phyloP scores from a whole-genome alignment of 345 rosid genomes.

The Pistacia vera region DNA sequence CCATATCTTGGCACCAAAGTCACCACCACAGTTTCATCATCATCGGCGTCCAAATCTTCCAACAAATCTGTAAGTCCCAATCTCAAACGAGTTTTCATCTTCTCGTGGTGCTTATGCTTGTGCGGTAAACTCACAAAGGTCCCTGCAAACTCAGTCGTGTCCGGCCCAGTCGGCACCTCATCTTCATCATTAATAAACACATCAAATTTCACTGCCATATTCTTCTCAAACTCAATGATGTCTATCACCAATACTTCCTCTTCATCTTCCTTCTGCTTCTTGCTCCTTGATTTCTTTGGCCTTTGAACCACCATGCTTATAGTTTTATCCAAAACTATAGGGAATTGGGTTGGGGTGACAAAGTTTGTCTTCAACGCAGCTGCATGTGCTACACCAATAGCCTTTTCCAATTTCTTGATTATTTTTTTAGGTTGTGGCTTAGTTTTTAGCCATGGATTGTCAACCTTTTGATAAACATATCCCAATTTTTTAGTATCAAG shows the following conservation, averaged over 20 bases:
- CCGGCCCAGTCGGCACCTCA: conserved; percentile 28
- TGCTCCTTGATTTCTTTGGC: conserved; percentile 51
- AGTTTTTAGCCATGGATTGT: conserved; percentile 52
- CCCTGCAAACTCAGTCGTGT: conserved; percentile 57
- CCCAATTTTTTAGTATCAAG: conserved; percentile 39
- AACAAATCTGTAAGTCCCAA: conserved; percentile 50
- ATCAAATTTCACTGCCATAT: conserved; percentile 45
- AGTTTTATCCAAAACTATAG: conserved; percentile 32
- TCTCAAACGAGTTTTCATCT: conserved; percentile 36
- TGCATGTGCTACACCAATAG: conserved; percentile 33
- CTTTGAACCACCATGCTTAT: conserved; percentile 38
- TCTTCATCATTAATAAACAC: conserved; percentile 54
- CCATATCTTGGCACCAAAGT: conserved; percentile 51
- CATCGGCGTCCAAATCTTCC: conserved; percentile 55
- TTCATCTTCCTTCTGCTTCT: conserved; percentile 53
- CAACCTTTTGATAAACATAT: conserved; percentile 52
- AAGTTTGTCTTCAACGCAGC: conserved; percentile 18
- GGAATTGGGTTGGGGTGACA: conserved; percentile 27
- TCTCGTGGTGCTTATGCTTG: conserved; percentile 29
- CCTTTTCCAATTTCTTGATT: conserved; percentile 17
- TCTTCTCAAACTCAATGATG: conserved; percentile 43
- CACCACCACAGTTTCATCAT: conserved; percentile 49
- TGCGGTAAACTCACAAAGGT: conserved; percentile 41
- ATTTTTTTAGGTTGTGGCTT: conserved; percentile 50
- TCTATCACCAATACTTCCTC: conserved; percentile 54